A percentile compares a stretch with the other conserved stretches of the same genome.
Conservation (phyloP, 345 rosid species). For the Tarenaya hassleriana region DNA sequence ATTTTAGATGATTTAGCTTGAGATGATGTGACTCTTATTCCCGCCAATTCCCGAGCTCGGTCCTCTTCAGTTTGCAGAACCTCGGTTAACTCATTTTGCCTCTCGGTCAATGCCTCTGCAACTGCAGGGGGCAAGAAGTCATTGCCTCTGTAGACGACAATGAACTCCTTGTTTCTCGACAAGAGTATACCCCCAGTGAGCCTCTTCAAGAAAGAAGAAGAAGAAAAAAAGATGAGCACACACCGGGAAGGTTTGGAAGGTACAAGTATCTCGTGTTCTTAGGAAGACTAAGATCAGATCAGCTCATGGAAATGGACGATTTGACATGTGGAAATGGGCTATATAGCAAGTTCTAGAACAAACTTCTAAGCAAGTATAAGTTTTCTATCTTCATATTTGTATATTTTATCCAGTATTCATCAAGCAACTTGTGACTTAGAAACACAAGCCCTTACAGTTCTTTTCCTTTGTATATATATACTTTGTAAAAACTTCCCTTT, state of each 20-base stretch:
- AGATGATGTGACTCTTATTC: conserved; percentile 27
- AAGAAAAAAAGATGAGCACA: conserved; percentile 17
- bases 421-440: not conserved
- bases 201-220: conserved; percentile 40
- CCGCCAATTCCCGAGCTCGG: conserved; percentile 49
- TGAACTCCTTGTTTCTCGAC: conserved; percentile 80
- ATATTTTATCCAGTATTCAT: too few species aligned
- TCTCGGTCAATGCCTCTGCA: conserved; percentile 48
- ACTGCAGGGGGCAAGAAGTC: conserved; percentile 80
- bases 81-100: conserved; percentile 41
- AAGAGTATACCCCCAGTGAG: conserved; percentile 82
- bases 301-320: too few species aligned
- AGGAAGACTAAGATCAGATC: too few species aligned
- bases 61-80: conserved; percentile 72
- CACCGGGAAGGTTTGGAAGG: not conserved
- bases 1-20: conserved; percentile 31
- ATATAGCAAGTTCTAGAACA: too few species aligned
- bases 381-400: too few species aligned
- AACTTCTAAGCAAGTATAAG: too few species aligned
- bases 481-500: too few species aligned
- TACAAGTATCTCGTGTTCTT: not conserved
- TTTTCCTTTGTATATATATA: not conserved
- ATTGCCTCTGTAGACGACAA: conserved; percentile 91
- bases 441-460: not conserved
- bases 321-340: too few species aligned